phyloP scores from a whole-genome alignment of 805 yeast genomes.

The Spathaspora passalidarum region DNA sequence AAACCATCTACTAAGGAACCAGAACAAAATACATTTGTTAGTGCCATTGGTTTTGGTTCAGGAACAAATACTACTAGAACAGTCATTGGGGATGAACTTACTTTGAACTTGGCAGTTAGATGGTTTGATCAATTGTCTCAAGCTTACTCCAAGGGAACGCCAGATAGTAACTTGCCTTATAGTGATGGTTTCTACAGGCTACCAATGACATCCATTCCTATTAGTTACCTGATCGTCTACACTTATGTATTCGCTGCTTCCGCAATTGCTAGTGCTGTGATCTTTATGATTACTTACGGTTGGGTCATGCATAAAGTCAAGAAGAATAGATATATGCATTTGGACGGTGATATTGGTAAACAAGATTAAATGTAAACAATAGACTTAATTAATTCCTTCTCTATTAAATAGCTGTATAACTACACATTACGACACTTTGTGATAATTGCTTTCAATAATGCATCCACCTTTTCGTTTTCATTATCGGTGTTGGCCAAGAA shows the following conservation, averaged over 20 bases:
- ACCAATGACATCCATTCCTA: slow-evolving; percentile 28
- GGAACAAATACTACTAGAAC: slow-evolving; percentile 59
- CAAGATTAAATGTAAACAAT: slow-evolving; percentile 14
- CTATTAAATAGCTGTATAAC: too few relatives aligned
- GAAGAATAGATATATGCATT: slow-evolving; percentile 14
- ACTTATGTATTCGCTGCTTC: slow-evolving; percentile 18
- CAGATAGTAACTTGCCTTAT: slow-evolving; percentile 25
- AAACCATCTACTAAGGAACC: slow-evolving; percentile 28
- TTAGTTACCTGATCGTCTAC: slow-evolving; percentile 20
- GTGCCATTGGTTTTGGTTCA: slow-evolving; percentile 58
- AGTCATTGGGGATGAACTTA: slow-evolving; percentile 63
- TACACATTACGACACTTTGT: slow-evolving; percentile 28
- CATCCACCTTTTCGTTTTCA: slow-evolving; percentile 22
- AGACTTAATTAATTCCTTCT: too few relatives aligned
- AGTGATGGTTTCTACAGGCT: slow-evolving; percentile 39
- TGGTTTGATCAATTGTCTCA: slow-evolving; percentile 45
- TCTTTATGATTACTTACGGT: slow-evolving; percentile 23
- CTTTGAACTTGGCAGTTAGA: slow-evolving; percentile 54
- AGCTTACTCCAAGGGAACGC: slow-evolving; percentile 4
- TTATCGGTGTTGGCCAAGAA: slow-evolving; percentile 15
- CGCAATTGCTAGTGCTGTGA: slow-evolving; percentile 20
- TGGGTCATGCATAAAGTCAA: slow-evolving; percentile 17
- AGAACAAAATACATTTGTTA: slow-evolving; percentile 42
- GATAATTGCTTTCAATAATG: slow-evolving; percentile 38
- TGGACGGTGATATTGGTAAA: slow-evolving; percentile 24